phyloP scores from a whole-genome alignment of 192 early-diverging fungal species.

The Entomortierella chlamydospora region DNA sequence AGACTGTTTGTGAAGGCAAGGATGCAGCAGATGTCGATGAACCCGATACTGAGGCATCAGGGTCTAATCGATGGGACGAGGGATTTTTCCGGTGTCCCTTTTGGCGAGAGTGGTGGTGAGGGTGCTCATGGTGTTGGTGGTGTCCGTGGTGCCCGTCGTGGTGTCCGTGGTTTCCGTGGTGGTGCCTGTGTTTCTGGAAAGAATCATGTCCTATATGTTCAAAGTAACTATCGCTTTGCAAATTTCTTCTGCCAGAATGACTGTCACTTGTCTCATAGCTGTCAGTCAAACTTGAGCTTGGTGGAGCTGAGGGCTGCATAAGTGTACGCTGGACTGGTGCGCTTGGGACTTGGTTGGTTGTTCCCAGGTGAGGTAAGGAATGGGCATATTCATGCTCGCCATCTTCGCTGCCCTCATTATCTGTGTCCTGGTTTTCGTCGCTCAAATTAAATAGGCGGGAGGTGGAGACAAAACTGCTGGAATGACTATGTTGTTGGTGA shows the following conservation, averaged over 20 bases:
- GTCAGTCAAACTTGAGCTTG: not conserved
- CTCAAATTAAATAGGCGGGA: constrained; percentile 7
- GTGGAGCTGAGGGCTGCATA: constrained; percentile 7
- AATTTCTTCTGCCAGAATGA: no score
- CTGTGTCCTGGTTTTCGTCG: constrained; percentile 16
- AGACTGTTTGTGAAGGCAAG: no score
- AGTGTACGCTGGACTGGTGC: not conserved
- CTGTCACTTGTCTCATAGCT: not conserved
- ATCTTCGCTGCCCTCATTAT: not conserved
- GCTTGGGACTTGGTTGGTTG: not conserved
- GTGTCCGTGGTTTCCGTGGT: constrained; percentile 2
- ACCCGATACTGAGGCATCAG: no score
- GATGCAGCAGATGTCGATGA: no score
- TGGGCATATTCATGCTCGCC: no score
- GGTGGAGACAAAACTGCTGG: not conserved
- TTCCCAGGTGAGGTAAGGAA: not conserved
- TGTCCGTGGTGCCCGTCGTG: constrained; percentile 9
- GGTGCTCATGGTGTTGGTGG: not conserved
- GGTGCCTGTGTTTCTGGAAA: constrained; percentile 8
- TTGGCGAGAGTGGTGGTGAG: not conserved
- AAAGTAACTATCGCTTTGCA: not conserved
- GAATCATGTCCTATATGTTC: not conserved
- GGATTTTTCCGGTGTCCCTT: no score
- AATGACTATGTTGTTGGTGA: not conserved
- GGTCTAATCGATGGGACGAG: no score